Base-by-base conservation (phyloP, 192 early-diverging fungal species). In the Gamsiella multidivaricata region DNA sequence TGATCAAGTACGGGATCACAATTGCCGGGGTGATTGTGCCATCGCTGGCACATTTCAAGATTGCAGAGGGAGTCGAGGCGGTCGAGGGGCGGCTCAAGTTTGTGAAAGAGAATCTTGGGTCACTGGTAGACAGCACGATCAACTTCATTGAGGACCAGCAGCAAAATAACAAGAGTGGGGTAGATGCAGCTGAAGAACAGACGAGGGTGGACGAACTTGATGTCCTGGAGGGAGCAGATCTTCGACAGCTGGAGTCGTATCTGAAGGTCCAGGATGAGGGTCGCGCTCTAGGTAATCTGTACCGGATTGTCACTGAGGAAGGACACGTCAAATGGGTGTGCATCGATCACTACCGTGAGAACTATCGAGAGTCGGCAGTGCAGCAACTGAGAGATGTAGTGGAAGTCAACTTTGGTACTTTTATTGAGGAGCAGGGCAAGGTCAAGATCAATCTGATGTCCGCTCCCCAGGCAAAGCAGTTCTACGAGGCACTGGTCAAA, bases 301-400 rank as follows among this genome's bases (percentile, higher is more conserved):
- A 41, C 34, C 32, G 36, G 22, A 57, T 37, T 22, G 55, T 41
- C 36, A 57, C 55, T 2, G 12, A n/a, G 14, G 36, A 23, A 23
- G 55, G 55, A 41, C 55, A 57, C 25, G 36, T 41, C 36, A 57
- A 41, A 25, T 57, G 55, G 55, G 55, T 57, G 14, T 57, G 55
- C 36, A 57, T 57, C 36, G 55, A 57, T 23, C 55, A 57, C 55
- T 57, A 57, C 36, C 55, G 55, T 20, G 34, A 39, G 34, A 57
- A 57, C 36, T 57, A 57, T 15, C 55, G 18, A 8, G 39, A 57
- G 18, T 12, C 17, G 10, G 45, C 45, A n/a, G n/a, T n/a, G 6
- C 45, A 46, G 4, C 45, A 46, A 46, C 45, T 46, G 10, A 10
- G 45, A 18, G 45, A 18, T 10, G 5, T 46, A 5, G 10, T 46